Base-by-base conservation (phyloP, 2,329 filamentous ascomycete species). In the Colletotrichum destructivum region DNA sequence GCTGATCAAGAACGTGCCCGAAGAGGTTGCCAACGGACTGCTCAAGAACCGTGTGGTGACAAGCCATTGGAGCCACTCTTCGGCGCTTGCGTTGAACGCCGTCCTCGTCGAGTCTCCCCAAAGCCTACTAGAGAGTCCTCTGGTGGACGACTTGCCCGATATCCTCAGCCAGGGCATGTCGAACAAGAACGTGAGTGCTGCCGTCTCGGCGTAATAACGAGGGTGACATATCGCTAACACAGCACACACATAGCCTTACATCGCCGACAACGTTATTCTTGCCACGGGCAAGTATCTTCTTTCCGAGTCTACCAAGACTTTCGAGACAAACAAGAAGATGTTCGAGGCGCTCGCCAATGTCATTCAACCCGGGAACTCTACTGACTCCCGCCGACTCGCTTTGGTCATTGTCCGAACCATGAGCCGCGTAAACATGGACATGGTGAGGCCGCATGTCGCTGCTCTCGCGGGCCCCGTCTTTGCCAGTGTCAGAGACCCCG, bases 221-320 rank as follows among this genome's bases (percentile, higher is more conserved):
- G 11, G 21, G 6, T 69, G 63, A 57, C 18, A 57, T 60, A 15
- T 40, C 54, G 56, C 72, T 80, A 75, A 79, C 71, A 63, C 5
- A 4, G 47, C 64, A 13, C 51, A 21, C 35, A 13, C 49, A 23
- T 76, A 95, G 91, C 88, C 92, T n/a, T 94, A 93, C 79, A 91
- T 98, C 72, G 91, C 94, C 61, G 94, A 98, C 79, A 98, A 98
- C 80, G 92, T 90, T 76, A 93, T 98, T 71, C 87, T 98, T 42
- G 96, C 96, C 47, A 92, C 95, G 23, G 96, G 96, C 76, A 98
- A 98, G 82, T 97, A 94, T 79, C 87, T 98, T 12, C 87, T 98
- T 16, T 88, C 89, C 2, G 88, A 92, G 49, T 89, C 90, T 18
- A 82, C 88, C 55, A 93, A 92, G 80, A 87, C 87, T 59, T 96